These are phyloP conservation scores for Trichoderma sp. DNA, from an alignment of 2,329 filamentous ascomycete species.

Conservation along the genomic window DNA sequence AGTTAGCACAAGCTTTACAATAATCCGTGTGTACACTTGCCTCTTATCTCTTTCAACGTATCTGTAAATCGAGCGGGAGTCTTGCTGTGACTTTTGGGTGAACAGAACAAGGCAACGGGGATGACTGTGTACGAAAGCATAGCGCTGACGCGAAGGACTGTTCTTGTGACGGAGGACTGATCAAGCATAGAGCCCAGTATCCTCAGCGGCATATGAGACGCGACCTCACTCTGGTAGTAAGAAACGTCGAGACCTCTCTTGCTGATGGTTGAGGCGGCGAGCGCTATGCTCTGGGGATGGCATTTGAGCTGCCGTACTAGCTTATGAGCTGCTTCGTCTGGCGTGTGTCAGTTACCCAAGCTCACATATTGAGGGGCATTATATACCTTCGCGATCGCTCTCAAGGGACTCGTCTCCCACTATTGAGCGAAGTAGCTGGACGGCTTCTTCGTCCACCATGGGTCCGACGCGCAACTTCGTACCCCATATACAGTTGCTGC, in stretches of 20 bases:
- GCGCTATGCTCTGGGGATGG: conserved; percentile 33
- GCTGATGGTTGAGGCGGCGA: conserved; percentile 33
- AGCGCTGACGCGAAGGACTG: conserved; percentile 34
- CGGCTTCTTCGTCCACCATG: conserved; percentile 33
- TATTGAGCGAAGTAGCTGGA: conserved; percentile 30
- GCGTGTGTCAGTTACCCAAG: background rate
- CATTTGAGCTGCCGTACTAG: conserved; percentile 31
- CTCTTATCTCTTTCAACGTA: conserved; percentile 30
- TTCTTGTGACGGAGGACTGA: conserved; percentile 34
- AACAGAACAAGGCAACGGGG: conserved; percentile 32
- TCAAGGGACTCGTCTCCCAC: conserved; percentile 23
- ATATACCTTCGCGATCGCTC: conserved; percentile 29
- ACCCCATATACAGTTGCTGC: conserved; percentile 33
- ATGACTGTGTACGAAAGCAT: conserved; percentile 35
- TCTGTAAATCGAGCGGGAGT: conserved; percentile 29
- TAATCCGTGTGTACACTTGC: background rate
- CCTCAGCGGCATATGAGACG: conserved; percentile 26
- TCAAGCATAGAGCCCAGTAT: conserved; percentile 33
- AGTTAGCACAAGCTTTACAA: background rate
- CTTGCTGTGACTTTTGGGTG: conserved; percentile 23
- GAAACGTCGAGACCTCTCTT: conserved; percentile 30
- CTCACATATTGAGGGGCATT: background rate
- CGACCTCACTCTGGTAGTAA: conserved; percentile 30
- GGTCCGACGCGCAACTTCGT: conserved; percentile 31
- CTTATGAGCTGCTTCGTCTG: conserved; percentile 31